Conservation (phyloP, 2,329 filamentous ascomycete species). For the Ceratocystis cacaofunesta region DNA sequence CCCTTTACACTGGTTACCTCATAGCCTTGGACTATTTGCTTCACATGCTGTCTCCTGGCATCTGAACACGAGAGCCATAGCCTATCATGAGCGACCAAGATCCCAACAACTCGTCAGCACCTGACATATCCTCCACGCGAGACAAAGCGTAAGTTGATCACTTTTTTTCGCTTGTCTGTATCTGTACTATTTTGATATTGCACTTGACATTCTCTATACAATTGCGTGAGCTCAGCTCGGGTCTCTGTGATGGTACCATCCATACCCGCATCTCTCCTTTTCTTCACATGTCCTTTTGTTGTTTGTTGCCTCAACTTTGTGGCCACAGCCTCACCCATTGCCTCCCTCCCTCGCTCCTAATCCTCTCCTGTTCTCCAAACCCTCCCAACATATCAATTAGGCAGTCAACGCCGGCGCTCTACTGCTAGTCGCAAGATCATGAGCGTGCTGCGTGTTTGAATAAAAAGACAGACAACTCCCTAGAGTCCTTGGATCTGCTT, state of each 20-base stretch:
- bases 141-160: conserved; percentile 16
- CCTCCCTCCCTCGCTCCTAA: background rate
- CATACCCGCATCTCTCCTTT: background rate
- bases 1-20: background rate
- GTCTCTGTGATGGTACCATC: background rate
- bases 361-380: background rate
- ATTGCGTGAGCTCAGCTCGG: background rate
- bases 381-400: background rate
- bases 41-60: background rate
- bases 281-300: background rate
- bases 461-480: background rate
- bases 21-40: background rate
- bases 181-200: too few relatives aligned
- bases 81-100: conserved; percentile 12
- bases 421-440: background rate
- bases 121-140: background rate
- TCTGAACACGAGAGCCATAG: background rate
- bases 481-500: background rate
- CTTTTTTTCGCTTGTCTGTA: too few relatives aligned
- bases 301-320: background rate
- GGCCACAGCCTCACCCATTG: background rate
- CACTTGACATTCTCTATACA: background rate
- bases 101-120: conserved; percentile 3
- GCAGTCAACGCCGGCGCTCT: background rate
- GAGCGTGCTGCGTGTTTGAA: background rate